Evolutionary conservation across 2,329 filamentous ascomycete genomes (phyloP), one percentile per base, ranked within the genome.

Genomic region (Fusarium sp.): DNA sequence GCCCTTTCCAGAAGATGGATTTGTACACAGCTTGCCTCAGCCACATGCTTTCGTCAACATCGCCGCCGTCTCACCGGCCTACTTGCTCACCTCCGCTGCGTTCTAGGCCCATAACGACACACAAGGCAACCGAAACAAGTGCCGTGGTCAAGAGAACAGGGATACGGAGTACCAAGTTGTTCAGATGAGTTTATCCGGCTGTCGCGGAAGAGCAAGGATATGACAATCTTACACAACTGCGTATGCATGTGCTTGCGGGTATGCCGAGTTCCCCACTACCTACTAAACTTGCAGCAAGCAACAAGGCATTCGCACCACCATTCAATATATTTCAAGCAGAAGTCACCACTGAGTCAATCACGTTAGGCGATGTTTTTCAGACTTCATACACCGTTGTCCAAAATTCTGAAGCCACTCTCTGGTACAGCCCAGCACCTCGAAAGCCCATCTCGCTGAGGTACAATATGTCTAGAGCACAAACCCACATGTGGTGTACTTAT

Each of bases 31-130:
- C 20, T 25, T 27, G 30, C 22, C 62, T 22, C 50, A 43, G 37
- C 50, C 58, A 69, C 60, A 38, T 38, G 52, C 45, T 60, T 65
- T 54, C 47, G 47, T 54, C 47, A 54, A 54, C 47, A 12, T 54
- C 27, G 47, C 27, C 47, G 47, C 17, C 27, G 11, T 54, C 47
- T 32, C 47, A 54, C 47, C 17, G 17, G 17, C 25, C 27, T 20
- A n/a, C 47, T 54, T n/a, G 27, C 47, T 32, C 47, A 30, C 47
- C 47, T 30, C 17, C 27, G 25, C 22, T 52, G 25, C 17, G 47
- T 52, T 54, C n/a, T 20, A 32, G 47, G 47, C 47, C 32, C 47
- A 27, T 30, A 52, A 54, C 17, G 27, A 32, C 32, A 54, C 17
- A 11, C 27, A 54, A 52, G 11, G 27, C 30, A 35, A 57, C n/a